Conservation (phyloP, 495 filamentous ascomycete species). For the Podospora tetraspora region DNA sequence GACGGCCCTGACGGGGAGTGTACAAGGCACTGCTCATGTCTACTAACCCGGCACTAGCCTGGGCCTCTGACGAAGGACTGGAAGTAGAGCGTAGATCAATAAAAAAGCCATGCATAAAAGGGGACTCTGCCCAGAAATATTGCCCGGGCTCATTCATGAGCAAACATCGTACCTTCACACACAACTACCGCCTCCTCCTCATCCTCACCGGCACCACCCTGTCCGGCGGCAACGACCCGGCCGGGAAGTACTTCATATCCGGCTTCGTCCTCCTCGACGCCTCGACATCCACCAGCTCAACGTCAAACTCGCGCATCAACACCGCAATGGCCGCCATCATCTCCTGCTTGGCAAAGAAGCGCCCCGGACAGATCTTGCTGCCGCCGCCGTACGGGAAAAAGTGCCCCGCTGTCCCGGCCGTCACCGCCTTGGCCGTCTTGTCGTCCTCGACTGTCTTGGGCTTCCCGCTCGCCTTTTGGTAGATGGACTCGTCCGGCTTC, state of each 20-base stretch:
- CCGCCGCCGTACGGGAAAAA: slow-evolving; percentile 42
- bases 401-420: slow-evolving; percentile 16
- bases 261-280: slow-evolving; percentile 6
- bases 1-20: no score
- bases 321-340: slow-evolving; percentile 35
- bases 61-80: no score
- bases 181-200: slow-evolving; percentile 10
- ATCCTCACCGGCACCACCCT: slow-evolving; percentile 23
- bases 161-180: neutral
- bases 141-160: no score
- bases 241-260: slow-evolving; percentile 20
- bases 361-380: slow-evolving; percentile 37
- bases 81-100: neutral
- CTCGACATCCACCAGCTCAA: slow-evolving; percentile 18
- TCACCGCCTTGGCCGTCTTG: slow-evolving; percentile 18
- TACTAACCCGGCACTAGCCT: no score
- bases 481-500: slow-evolving; percentile 5
- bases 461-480: neutral
- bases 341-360: slow-evolving; percentile 39
- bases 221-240: slow-evolving; percentile 23
- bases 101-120: no score
- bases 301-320: slow-evolving; percentile 24
- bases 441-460: slow-evolving; percentile 15
- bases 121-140: no score
- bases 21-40: no score